phyloP scores from a whole-genome alignment of 1,284 basidiomycete genomes.

The Sanghuangporus baumii region DNA sequence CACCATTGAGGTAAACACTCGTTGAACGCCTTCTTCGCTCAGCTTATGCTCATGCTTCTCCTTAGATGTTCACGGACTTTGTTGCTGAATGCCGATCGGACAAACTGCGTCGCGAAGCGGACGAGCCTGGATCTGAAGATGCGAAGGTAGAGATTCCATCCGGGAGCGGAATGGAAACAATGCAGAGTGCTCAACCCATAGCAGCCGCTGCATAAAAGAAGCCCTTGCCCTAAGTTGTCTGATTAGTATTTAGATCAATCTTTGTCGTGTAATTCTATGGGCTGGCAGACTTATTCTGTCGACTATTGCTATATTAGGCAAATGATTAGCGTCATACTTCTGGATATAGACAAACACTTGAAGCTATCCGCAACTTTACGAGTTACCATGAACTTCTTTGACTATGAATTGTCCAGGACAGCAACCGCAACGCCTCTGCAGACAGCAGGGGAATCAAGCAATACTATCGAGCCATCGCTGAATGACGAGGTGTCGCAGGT shows the following conservation, averaged over 20 bases:
- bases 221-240: too few relatives aligned
- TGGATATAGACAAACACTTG: not conserved
- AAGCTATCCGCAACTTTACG: not conserved
- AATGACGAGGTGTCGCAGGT: conserved; percentile 87
- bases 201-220: conserved; percentile 20
- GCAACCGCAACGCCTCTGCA: conserved; percentile 41
- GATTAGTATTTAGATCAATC: too few relatives aligned
- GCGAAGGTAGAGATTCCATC: conserved; percentile 18
- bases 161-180: conserved; percentile 24
- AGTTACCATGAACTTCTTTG: conserved; percentile 65
- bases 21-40: not conserved
- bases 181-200: conserved; percentile 23
- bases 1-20: conserved; percentile 72
- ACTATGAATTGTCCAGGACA: conserved; percentile 48
- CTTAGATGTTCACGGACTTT: conserved; percentile 90
- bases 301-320: not conserved
- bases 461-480: conserved; percentile 51
- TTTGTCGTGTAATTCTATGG: too few relatives aligned
- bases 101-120: conserved; percentile 31
- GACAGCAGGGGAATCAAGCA: conserved; percentile 23
- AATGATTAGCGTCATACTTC: not conserved
- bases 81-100: conserved; percentile 68
- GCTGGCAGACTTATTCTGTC: not conserved
- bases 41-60: not conserved
- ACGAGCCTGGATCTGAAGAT: conserved; percentile 11